phyloP scores from a whole-genome alignment of 345 rosid genomes.

The Crucihimalaya himalaica region DNA sequence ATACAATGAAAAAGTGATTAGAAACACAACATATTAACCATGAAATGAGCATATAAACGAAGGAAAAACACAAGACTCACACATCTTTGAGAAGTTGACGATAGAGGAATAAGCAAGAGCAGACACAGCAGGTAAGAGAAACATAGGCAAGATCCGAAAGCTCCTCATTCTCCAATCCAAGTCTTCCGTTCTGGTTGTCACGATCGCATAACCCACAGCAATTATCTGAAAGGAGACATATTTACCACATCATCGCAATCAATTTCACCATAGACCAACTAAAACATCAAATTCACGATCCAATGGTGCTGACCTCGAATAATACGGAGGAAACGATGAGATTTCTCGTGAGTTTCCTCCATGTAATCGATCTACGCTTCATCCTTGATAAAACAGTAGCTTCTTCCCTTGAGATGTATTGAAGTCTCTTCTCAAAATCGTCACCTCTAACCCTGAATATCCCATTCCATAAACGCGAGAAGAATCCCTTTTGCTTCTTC shows the following conservation, averaged over 20 bases:
- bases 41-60: not conserved
- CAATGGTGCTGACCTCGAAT: slow-evolving; percentile 56
- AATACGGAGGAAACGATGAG: slow-evolving; percentile 64
- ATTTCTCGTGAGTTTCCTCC: slow-evolving; percentile 66
- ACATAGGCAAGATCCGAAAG: slow-evolving; percentile 63
- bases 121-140: slow-evolving; percentile 66
- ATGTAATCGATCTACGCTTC: slow-evolving; percentile 59
- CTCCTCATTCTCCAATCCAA: slow-evolving; percentile 77
- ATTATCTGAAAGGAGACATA: slow-evolving; percentile 47
- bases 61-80: slow-evolving; percentile 44
- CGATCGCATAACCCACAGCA: slow-evolving; percentile 69
- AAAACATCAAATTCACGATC: not conserved
- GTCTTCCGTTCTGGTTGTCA: slow-evolving; percentile 60
- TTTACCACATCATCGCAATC: not conserved
- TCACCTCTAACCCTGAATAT: slow-evolving; percentile 61
- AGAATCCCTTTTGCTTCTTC: slow-evolving; percentile 61
- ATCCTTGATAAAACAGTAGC: slow-evolving; percentile 66
- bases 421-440: slow-evolving; percentile 90
- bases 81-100: slow-evolving; percentile 58
- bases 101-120: slow-evolving; percentile 54
- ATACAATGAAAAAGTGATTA: not conserved
- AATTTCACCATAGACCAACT: not conserved
- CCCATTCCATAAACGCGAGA: slow-evolving; percentile 75
- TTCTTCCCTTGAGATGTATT: slow-evolving; percentile 84
- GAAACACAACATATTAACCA: slow-evolving; percentile 4